Percentiles rank a stretch among this genome's conserved stretches.
These are phyloP conservation scores for Achlya hypogyna DNA, from an alignment of 352 stramenopile species.

Conservation along the genomic window DNA sequence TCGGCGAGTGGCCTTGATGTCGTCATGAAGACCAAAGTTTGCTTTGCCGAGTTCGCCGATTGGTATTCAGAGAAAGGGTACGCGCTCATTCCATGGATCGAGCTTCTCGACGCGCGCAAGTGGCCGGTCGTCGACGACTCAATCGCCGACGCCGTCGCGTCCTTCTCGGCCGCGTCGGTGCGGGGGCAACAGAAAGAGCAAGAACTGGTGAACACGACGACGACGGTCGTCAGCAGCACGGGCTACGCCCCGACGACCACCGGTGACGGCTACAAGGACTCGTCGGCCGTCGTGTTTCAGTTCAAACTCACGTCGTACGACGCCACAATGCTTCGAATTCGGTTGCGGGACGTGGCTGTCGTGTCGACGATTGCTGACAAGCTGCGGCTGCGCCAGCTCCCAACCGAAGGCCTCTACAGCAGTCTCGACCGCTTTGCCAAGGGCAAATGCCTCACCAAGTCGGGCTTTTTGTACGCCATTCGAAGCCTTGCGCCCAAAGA, in stretches of 20 bases:
- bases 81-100: slow-evolving; percentile 80
- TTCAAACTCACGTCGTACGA: slow-evolving; percentile 85
- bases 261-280: slow-evolving; percentile 27
- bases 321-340: slow-evolving; percentile 67
- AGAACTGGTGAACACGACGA: background rate
- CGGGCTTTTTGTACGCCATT: slow-evolving; percentile 68
- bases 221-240: slow-evolving; percentile 44
- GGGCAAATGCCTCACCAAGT: slow-evolving; percentile 59
- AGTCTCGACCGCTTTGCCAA: slow-evolving; percentile 59
- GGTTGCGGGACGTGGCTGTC: slow-evolving; percentile 75
- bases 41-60: slow-evolving; percentile 74
- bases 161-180: background rate
- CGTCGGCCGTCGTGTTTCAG: slow-evolving; percentile 66
- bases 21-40: slow-evolving; percentile 36
- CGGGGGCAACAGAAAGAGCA: background rate
- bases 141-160: slow-evolving; percentile 48
- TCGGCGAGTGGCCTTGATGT: background rate
- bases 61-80: slow-evolving; percentile 81
- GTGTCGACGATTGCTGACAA: slow-evolving; percentile 82
- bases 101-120: slow-evolving; percentile 76
- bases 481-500: slow-evolving; percentile 62
- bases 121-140: slow-evolving; percentile 57
- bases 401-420: slow-evolving; percentile 52
- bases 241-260: background rate
- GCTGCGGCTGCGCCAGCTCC: slow-evolving; percentile 68